Evolutionary conservation across 2,329 filamentous ascomycete species (phyloP), one percentile per base, ranked within the genome.

Genomic region (Botrytis porri): DNA sequence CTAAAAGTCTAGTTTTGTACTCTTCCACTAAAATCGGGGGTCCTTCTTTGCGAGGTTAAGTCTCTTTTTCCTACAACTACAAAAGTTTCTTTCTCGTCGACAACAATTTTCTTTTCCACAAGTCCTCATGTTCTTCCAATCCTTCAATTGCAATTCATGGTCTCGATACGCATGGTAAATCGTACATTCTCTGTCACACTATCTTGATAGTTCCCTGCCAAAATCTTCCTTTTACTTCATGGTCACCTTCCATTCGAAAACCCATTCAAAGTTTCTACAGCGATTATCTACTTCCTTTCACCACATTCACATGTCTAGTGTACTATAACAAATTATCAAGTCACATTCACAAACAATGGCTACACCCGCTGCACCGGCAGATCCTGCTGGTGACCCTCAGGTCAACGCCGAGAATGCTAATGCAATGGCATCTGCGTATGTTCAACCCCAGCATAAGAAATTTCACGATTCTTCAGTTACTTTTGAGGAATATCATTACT

Each of bases 401-500:
- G 16, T 43, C 20, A 6, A 35, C 7, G 9, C 35, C 0, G 70
- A 71, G 22, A 35, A 25, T 41, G 9, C 18, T 20, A 32, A 22
- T 37, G 29, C 59, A 37, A 4, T 35, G n/a, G n/a, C 22, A 1
- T 9, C 62, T 35, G 32, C 35, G 54, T 61, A 61, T 45, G 22
- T 66, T 25, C 70, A 62, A 41, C 70, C 70, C 1, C 70, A 71
- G 45, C 61, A 71, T 32, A 64, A 48, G 5, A 73, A 70, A 65
- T 75, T 78, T 1, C 79, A 75, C 78, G 81, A 82, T 67, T 63
- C 77, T 18, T 75, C 60, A 67, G 74, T 82, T 45, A 74, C 75
- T 3, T 82, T 82, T 70, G 81, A 82, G 71, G 81, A 82, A 74
- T 82, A 82, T 64, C 71, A 79, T 70, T 80, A 81, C 74, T 81